Conservation (phyloP, 768 basidiomycete genomes). For the Leccinum fibrillosum region DNA sequence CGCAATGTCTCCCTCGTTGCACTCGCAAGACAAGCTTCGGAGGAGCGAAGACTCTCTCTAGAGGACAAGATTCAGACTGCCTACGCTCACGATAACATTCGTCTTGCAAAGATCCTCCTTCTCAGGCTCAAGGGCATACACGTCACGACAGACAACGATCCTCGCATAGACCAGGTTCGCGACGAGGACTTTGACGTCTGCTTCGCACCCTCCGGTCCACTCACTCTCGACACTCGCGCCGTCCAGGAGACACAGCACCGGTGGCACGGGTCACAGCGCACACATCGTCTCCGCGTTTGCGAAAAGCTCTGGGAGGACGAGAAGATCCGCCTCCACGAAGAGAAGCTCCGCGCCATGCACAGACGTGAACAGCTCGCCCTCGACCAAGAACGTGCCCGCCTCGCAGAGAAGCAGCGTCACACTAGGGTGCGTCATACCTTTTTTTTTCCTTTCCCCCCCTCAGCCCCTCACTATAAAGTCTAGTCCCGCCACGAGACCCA, state of each 20-base stretch:
- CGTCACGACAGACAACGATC: slow-evolving; percentile 56
- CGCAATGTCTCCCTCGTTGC: slow-evolving; percentile 41
- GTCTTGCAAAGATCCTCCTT: slow-evolving; percentile 61
- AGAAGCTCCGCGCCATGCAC: slow-evolving; percentile 34
- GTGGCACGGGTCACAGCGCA: slow-evolving; percentile 32
- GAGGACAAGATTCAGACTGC: slow-evolving; percentile 66
- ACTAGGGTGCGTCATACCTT: slow-evolving; percentile 19
- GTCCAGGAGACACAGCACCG: slow-evolving; percentile 35
- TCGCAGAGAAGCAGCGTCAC: slow-evolving; percentile 17
- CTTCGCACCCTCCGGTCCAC: slow-evolving; percentile 37
- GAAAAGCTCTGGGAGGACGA: slow-evolving; percentile 48
- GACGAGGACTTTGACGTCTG: slow-evolving; percentile 43
- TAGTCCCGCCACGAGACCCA: slow-evolving; percentile 18
- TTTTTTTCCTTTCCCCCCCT: not conserved
- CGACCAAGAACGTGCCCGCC: slow-evolving; percentile 29
- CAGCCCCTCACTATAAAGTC: slow-evolving; percentile 1
- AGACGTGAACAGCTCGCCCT: slow-evolving; percentile 28
- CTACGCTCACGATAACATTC: slow-evolving; percentile 65
- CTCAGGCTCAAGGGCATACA: slow-evolving; percentile 59
- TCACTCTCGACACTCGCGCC: slow-evolving; percentile 41
- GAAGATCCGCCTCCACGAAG: slow-evolving; percentile 41
- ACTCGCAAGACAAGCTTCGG: slow-evolving; percentile 40
- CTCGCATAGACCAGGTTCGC: slow-evolving; percentile 58
- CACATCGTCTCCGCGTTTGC: slow-evolving; percentile 42
- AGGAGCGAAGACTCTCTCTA: slow-evolving; percentile 44